Conservation (phyloP, 192 early-diverging fungal genomes). For the Coemansia javaensis region DNA sequence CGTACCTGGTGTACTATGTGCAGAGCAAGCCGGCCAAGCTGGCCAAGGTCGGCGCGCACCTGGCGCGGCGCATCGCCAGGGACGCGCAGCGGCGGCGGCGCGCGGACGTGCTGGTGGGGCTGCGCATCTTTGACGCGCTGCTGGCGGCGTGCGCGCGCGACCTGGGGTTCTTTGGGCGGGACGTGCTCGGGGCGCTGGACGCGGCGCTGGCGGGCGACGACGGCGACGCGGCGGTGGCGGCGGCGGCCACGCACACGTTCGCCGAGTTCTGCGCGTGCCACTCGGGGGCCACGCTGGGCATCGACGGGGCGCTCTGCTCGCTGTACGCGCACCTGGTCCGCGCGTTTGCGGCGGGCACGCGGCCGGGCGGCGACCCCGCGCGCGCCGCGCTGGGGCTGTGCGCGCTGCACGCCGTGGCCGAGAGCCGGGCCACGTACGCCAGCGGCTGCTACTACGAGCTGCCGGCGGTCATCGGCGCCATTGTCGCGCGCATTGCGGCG, state of each 20-base stretch:
- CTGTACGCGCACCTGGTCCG: slow-evolving; percentile 57
- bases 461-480: slow-evolving; percentile 55
- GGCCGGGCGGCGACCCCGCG: slow-evolving; percentile 4
- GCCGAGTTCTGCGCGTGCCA: slow-evolving; percentile 65
- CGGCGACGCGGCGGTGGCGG: slow-evolving; percentile 56
- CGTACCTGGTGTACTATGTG: slow-evolving; percentile 84
- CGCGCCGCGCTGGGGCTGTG: slow-evolving; percentile 55
- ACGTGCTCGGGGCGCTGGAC: slow-evolving; percentile 70
- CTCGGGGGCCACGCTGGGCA: slow-evolving; percentile 63
- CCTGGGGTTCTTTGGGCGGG: slow-evolving; percentile 77
- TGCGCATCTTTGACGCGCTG: slow-evolving; percentile 72
- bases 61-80: slow-evolving; percentile 63
- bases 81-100: slow-evolving; percentile 61
- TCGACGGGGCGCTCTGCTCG: slow-evolving; percentile 58
- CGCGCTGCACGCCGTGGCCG: slow-evolving; percentile 58
- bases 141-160: slow-evolving; percentile 67
- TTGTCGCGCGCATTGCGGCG: slow-evolving; percentile 32
- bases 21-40: slow-evolving; percentile 83
- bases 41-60: slow-evolving; percentile 78
- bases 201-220: slow-evolving; percentile 55
- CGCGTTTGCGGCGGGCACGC: slow-evolving; percentile 51
- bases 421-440: slow-evolving; percentile 61
- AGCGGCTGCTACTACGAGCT: slow-evolving; percentile 58
- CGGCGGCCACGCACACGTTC: slow-evolving; percentile 63
- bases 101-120: slow-evolving; percentile 65